phyloP scores from a whole-genome alignment of 2,329 filamentous ascomycete species.

The Daldinia eschscholtzii region DNA sequence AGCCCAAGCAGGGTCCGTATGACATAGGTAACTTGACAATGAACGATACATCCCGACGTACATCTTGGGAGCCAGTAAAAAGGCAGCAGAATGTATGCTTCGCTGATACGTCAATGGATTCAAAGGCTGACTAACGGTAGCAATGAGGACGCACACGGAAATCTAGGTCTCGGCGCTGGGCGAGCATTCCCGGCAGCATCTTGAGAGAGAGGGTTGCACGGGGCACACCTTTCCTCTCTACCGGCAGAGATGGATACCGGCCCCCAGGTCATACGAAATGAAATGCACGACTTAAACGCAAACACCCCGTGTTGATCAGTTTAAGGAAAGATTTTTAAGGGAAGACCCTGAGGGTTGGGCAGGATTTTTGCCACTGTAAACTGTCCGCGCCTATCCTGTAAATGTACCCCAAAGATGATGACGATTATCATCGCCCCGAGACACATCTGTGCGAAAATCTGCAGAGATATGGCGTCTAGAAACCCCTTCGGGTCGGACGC shows the following conservation, averaged over 20 bases:
- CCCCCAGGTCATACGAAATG: slow-evolving; percentile 37
- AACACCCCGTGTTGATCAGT: slow-evolving; percentile 30
- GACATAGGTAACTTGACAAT: slow-evolving; percentile 14
- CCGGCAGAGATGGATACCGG: slow-evolving; percentile 36
- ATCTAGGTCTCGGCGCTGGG: slow-evolving; percentile 37
- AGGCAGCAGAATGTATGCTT: slow-evolving; percentile 20
- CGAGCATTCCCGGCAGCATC: slow-evolving; percentile 25
- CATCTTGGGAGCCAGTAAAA: slow-evolving; percentile 25
- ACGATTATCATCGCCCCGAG: slow-evolving; percentile 34
- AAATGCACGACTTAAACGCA: slow-evolving; percentile 39
- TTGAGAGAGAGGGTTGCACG: slow-evolving; percentile 36
- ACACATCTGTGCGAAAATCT: slow-evolving; percentile 28
- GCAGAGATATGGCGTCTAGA: slow-evolving; percentile 21
- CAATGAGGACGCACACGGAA: slow-evolving; percentile 27
- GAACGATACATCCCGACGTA: slow-evolving; percentile 30
- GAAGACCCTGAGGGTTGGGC: slow-evolving; percentile 37
- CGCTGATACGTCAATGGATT: slow-evolving; percentile 44
- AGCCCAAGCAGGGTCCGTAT: slow-evolving; percentile 27
- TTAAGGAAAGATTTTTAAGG: neutral
- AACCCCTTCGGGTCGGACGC: slow-evolving; percentile 23
- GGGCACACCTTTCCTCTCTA: slow-evolving; percentile 30
- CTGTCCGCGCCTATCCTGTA: slow-evolving; percentile 14
- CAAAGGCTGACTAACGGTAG: slow-evolving; percentile 32
- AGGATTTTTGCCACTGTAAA: slow-evolving; percentile 40
- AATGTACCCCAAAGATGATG: slow-evolving; percentile 30